Evolutionary conservation across 2,329 filamentous ascomycete genomes (phyloP), one percentile per base, ranked within the genome.

Genomic region (Trichoderma sp.): DNA sequence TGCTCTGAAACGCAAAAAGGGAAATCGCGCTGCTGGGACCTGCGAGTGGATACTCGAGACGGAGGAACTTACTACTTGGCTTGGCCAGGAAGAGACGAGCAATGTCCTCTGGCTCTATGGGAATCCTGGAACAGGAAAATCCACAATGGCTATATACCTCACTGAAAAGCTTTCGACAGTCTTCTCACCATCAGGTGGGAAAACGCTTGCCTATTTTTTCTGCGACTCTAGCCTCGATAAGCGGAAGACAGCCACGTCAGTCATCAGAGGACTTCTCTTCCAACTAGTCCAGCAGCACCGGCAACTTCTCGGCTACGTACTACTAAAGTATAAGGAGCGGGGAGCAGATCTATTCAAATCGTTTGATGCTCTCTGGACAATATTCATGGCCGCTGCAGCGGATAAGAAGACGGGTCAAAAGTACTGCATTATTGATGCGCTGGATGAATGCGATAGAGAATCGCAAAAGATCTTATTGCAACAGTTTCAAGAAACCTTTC

Each of bases 151-250:
- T n/a, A 65, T 65, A 53, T n/a, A n/a, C n/a, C 17, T 72, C 17
- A 57, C 69, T 9, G 75, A 77, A n/a, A 67, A 66, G 17, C 72
- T 77, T 64, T 71, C 11, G 69, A 32, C 17, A 23, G 28, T 13
- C 3, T 76, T 76, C 57, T 70, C 66, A 9, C 20, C n/a, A 3
- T 64, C 58, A 3, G 17, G 55, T 1, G 55, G 32, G 6, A 74
- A 75, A 26, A 74, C 74, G 2, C 70, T 77, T 2, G 71, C 72
- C 5, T 77, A 76, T 61, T 77, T 77, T 65, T 77, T 77, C 70
- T 76, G 74, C 62, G 74, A 78, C 68, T 76, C 75, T 1, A 64
- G 68, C 43, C 75, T 72, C 63, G 71, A 76, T 13, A 73, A 55
- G 50, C 76, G 73, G 15, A 76, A 74, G 39, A 76, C 75, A 3